Percentiles rank a stretch among this genome's conserved stretches.
phyloP scores from a whole-genome alignment of 2,329 filamentous ascomycete genomes.

The Trichoderma sp. region DNA sequence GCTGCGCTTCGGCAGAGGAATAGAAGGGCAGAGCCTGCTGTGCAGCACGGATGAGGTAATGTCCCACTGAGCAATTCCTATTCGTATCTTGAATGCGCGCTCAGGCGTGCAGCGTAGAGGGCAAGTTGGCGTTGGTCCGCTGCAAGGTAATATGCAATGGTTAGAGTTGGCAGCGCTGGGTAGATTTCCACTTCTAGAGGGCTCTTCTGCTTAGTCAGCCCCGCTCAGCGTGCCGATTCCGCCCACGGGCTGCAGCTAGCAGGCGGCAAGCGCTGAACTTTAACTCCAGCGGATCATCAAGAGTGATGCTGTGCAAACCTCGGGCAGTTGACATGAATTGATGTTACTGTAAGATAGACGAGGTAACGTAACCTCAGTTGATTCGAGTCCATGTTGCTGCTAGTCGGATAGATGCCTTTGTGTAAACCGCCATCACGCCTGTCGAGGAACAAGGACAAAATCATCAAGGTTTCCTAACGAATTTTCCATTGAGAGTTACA shows the following conservation, averaged over 20 bases:
- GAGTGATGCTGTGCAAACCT: background rate
- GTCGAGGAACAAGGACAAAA: background rate
- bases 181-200: slow-evolving; percentile 31
- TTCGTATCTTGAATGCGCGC: slow-evolving; percentile 17
- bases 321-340: background rate
- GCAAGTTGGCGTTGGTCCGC: slow-evolving; percentile 22
- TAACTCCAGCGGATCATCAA: background rate
- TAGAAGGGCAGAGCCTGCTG: background rate
- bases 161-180: slow-evolving; percentile 35
- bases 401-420: background rate
- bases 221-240: background rate
- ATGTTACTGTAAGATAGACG: background rate
- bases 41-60: background rate
- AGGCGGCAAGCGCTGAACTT: slow-evolving; percentile 3
- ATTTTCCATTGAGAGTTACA: background rate
- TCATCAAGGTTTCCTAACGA: background rate
- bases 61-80: background rate
- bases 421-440: background rate
- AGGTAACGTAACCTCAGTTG: background rate
- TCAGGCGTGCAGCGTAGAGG: slow-evolving; percentile 18
- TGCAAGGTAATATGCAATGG: slow-evolving; percentile 37
- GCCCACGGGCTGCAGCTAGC: background rate
- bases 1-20: slow-evolving; percentile 7
- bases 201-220: slow-evolving; percentile 17
- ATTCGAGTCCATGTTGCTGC: no score